A percentile compares a stretch with the other conserved stretches of the same genome.
These are phyloP conservation scores for Candolleomyces aberdarensis DNA, from an alignment of 768 basidiomycete species.

Conservation along the genomic window DNA sequence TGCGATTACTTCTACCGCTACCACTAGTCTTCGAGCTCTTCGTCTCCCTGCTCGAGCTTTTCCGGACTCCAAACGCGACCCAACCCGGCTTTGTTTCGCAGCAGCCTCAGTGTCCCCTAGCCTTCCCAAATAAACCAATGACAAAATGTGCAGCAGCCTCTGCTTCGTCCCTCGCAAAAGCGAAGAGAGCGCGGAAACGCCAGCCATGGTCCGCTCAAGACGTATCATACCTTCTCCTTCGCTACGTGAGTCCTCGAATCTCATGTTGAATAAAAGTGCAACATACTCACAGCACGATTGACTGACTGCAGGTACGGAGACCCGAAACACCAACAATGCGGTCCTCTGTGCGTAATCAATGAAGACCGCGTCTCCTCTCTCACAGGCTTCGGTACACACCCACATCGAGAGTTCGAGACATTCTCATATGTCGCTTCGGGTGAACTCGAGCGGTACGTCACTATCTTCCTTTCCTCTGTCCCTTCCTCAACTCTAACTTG, in stretches of 20 bases:
- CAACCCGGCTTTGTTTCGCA: no score
- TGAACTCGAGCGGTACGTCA: constrained; percentile 73
- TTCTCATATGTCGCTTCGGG: constrained; percentile 85
- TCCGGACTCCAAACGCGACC: no score
- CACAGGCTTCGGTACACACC: constrained; percentile 87
- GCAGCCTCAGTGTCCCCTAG: no score
- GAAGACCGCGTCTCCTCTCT: constrained; percentile 79
- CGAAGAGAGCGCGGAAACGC: constrained; percentile 63
- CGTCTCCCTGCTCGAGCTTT: no score
- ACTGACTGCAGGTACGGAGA: constrained; percentile 53
- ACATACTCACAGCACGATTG: no score
- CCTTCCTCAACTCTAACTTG: neutral
- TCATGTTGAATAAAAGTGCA: neutral
- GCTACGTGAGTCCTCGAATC: constrained; percentile 39
- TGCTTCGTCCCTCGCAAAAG: constrained; percentile 52
- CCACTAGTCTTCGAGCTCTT: no score
- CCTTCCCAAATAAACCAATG: no score
- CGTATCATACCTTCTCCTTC: constrained; percentile 83
- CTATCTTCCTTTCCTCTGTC: neutral
- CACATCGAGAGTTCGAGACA: constrained; percentile 85
- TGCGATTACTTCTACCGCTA: no score
- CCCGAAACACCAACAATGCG: constrained; percentile 53
- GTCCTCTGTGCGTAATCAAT: constrained; percentile 84
- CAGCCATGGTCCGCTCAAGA: constrained; percentile 84
- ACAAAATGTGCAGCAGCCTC: neutral